Base-by-base conservation (phyloP, 306 rosid species). In the Dalbergia cultrata region DNA sequence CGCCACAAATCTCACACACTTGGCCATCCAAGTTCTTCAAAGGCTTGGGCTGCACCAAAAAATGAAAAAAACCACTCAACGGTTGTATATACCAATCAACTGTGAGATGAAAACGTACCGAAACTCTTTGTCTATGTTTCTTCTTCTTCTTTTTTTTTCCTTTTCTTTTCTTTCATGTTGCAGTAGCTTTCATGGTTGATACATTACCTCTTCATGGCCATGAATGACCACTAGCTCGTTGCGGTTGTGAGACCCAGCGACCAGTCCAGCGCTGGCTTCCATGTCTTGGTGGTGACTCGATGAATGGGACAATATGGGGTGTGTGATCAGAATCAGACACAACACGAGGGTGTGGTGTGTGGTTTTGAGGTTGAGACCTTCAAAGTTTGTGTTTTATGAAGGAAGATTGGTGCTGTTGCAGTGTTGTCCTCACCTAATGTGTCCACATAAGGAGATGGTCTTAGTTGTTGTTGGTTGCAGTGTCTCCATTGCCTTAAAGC, bases 11-110 rank as follows among this genome's bases (percentile, higher is more conserved):
- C 94, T 95, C 99, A 83, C 99, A 95, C 65, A 91, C 90, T 50
- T 95, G 97, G 14, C 99, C 97, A 61, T 95, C 99, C 92, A 93
- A 86, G 86, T 93, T 95, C 93, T 91, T 91, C 94, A 95, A 85
- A 8, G 93, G 84, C 83, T 95, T 95, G 14, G 75, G 97, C 99
- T 95, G 93, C 90, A 88, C 43, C 68, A 69, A 80, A 74, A 50
- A 3, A 1, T 0, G 26, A 26, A 26, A 26, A 26, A 26, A 26
- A 26, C 31, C 31, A 26, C 31, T 26, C 31, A 26, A 26, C 31
- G 31, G 31, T 26, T 26, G 31, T 26, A 26, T 26, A 1, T 26
- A 26, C 31, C 31, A 26, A 26, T 26, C 31, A 26, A 26, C 1
- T 26, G 31, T 26, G 31, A 26, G 31, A 26, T 26, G 31, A 26